Evolutionary conservation across 2,329 filamentous ascomycete species (phyloP), one percentile per base, ranked within the genome.

Genomic region (Aspergillus piperis): DNA sequence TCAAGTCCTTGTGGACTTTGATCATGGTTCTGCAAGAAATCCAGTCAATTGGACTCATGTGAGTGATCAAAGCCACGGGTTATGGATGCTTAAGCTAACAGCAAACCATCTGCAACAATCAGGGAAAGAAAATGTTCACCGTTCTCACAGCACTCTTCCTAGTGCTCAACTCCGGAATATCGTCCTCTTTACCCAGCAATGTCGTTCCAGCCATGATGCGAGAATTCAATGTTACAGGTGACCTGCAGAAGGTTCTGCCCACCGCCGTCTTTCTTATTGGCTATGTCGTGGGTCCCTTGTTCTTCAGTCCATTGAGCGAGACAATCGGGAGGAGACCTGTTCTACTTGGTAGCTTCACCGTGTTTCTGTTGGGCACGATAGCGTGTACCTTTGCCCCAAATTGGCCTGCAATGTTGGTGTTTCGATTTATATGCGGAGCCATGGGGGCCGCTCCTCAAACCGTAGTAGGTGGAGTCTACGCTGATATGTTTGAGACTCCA

Each of bases 321-420:
- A 70, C 74, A 2, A 68, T 75, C 42, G 79, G 79, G 1, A 71
- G 79, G 0, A 73, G 68, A 52, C 68, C 72, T 1, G 74, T 81
- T 6, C 67, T 87, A 61, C 73, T 86, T 0, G 74, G 69, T 8
- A 82, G 84, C 0, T 86, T 86, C 60, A 50, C 71, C n/a, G 65
- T 73, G 3, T 80, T 76, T 58, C 74, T 72, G 8, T 50, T 77
- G 4, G 79, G 71, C 53, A 81, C 76, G 0, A 69, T 79, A 42
- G 78, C 70, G 5, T 80, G 76, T 58, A 77, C 79, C 0, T 57
- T 81, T 1, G 75, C 78, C 0, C 79, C 78, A 0, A 78, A 70
- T 30, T 82, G 76, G 75, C 61, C 73, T 0, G 66, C 72, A 0
- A 63, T 80, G 1, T 64, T 79, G 11, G 66, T 79, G 3, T 82